Percentiles rank a stretch among this genome's conserved stretches.
Evolutionary conservation across 352 stramenopile genomes (phyloP).

Genomic region (Pythium phragmitis): DNA sequence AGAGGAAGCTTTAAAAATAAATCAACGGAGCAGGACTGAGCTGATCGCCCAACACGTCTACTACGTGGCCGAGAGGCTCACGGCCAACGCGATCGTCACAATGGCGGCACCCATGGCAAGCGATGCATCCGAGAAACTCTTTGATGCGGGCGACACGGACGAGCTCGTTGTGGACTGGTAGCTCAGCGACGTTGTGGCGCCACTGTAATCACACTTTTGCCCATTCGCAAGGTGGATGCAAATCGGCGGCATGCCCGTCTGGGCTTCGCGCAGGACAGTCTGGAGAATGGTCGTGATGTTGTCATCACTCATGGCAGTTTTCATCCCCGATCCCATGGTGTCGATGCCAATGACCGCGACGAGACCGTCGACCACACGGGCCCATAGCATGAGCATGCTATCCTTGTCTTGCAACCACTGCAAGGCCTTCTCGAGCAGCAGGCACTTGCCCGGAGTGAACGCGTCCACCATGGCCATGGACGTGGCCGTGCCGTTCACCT

Average conservation of each 20-base stretch:
- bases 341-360: slow-evolving; percentile 4
- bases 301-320: background rate
- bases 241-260: slow-evolving; percentile 14
- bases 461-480: slow-evolving; percentile 34
- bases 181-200: slow-evolving; percentile 27
- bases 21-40: background rate
- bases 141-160: background rate
- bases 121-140: background rate
- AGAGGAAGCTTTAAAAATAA: slow-evolving; percentile 3
- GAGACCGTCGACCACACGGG: slow-evolving; percentile 22
- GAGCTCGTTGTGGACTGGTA: slow-evolving; percentile 14
- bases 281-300: slow-evolving; percentile 8
- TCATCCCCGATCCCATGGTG: background rate
- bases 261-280: background rate
- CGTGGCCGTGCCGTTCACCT: background rate
- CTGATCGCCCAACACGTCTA: background rate
- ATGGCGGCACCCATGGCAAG: background rate
- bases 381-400: slow-evolving; percentile 31
- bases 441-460: slow-evolving; percentile 41
- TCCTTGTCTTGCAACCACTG: slow-evolving; percentile 23
- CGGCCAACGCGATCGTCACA: background rate
- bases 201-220: slow-evolving; percentile 29
- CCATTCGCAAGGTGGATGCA: slow-evolving; percentile 34
- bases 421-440: slow-evolving; percentile 29
- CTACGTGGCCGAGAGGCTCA: background rate